Percentiles rank a stretch among this genome's conserved stretches.
These are phyloP conservation scores for Geranomyces variabilis DNA, from an alignment of 192 early-diverging fungal species.

Conservation along the genomic window DNA sequence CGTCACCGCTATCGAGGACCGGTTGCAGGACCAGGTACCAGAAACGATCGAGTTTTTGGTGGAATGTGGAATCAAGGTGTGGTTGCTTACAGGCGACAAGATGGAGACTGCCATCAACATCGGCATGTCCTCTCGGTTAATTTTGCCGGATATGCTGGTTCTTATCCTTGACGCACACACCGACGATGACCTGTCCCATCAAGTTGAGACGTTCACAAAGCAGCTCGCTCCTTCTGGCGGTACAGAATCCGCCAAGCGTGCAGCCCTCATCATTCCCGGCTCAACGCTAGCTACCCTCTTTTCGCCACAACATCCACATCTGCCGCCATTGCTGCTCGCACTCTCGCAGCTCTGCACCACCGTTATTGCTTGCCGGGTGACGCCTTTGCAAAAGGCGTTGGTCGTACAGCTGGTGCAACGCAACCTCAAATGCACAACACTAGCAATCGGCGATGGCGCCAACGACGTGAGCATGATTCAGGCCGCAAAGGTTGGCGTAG, in stretches of 20 bases:
- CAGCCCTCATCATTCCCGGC: conserved; percentile 87
- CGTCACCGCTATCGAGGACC: conserved; percentile 65
- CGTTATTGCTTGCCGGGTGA: conserved; percentile 64
- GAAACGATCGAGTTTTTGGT: conserved; percentile 64
- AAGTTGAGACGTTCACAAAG: conserved; percentile 42
- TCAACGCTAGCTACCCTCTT: conserved; percentile 75
- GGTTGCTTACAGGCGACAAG: conserved; percentile 69
- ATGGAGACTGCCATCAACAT: conserved; percentile 69
- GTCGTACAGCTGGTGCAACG: conserved; percentile 54
- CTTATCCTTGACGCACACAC: conserved; percentile 43
- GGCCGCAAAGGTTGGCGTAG: conserved; percentile 57
- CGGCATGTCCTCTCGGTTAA: conserved; percentile 59
- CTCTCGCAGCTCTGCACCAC: conserved; percentile 40
- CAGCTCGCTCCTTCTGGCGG: background rate
- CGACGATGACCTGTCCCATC: conserved; percentile 23
- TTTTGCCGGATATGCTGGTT: conserved; percentile 49
- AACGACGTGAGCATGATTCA: conserved; percentile 71
- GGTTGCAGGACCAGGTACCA: conserved; percentile 61
- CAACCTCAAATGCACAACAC: conserved; percentile 70
- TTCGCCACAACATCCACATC: conserved; percentile 48
- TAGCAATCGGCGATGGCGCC: conserved; percentile 68
- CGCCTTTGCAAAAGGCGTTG: conserved; percentile 61
- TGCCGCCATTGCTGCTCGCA: conserved; percentile 44
- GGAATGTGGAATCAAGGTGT: conserved; percentile 54
- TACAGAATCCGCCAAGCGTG: conserved; percentile 29